phyloP scores from a whole-genome alignment of 768 basidiomycete genomes.

The Pisolithus tinctorius region DNA sequence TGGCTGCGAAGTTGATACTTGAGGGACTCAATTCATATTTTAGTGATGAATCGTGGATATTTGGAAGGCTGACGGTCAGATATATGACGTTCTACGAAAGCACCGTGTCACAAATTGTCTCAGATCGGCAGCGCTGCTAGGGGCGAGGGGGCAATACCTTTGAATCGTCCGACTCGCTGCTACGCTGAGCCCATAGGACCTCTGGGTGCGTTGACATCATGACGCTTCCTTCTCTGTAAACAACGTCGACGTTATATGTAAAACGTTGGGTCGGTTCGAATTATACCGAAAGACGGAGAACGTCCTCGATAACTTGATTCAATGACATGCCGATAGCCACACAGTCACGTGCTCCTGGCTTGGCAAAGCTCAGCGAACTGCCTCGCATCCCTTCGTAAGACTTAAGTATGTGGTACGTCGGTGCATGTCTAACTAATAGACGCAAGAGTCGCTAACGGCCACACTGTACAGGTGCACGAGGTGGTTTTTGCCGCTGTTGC shows the following conservation, averaged over 20 bases:
- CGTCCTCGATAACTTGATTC: constrained; percentile 9
- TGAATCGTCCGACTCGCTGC: constrained; percentile 51
- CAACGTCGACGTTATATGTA: constrained; percentile 4
- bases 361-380: not conserved
- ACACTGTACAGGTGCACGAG: constrained; percentile 61
- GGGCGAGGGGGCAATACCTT: constrained; percentile 47
- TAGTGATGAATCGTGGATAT: constrained; percentile 57
- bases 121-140: not conserved
- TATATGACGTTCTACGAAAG: constrained; percentile 76
- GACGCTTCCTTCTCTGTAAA: constrained; percentile 2
- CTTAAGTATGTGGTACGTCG: constrained; percentile 11
- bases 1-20: constrained; percentile 57
- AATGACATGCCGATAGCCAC: not conserved
- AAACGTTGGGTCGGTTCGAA: constrained; percentile 15
- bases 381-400: not conserved
- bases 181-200: constrained; percentile 93
- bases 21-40: constrained; percentile 53
- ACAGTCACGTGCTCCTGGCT: constrained; percentile 14
- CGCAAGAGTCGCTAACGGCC: not conserved
- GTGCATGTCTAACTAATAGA: constrained; percentile 31
- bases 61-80: constrained; percentile 77
- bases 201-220: constrained; percentile 65
- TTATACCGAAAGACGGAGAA: constrained; percentile 28
- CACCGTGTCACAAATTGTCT: constrained; percentile 1
- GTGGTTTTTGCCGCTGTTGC: constrained; percentile 74